Evolutionary conservation across 2,329 filamentous ascomycete species (phyloP).

Genomic region (Colletotrichum chlorophyti): DNA sequence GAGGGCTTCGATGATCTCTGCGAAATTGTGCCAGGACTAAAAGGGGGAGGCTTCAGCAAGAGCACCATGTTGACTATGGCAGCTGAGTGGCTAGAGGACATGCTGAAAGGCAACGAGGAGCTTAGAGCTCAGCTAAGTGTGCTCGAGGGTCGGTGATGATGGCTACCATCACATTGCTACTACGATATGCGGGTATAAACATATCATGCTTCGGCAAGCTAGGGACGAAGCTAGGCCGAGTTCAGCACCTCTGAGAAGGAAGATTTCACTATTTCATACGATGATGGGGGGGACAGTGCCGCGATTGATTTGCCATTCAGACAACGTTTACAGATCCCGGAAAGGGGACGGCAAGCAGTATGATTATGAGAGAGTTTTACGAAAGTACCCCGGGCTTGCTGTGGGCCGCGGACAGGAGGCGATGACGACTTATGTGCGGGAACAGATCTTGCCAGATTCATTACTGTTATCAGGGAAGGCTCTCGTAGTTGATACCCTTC

Average conservation of each 20-base stretch:
- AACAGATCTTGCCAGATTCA: conserved; percentile 19
- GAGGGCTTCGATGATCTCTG: conserved; percentile 84
- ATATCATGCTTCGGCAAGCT: neutral
- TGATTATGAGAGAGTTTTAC: conserved; percentile 16
- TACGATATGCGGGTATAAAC: neutral
- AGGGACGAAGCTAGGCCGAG: neutral
- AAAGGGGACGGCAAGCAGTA: neutral
- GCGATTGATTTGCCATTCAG: too few species aligned
- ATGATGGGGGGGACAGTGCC: too few species aligned
- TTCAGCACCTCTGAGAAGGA: too few species aligned
- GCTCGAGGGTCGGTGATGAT: conserved; percentile 33
- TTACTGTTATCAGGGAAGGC: conserved; percentile 9
- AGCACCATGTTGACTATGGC: conserved; percentile 79
- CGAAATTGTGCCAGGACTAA: conserved; percentile 76
- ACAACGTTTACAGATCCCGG: too few species aligned
- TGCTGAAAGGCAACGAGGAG: conserved; percentile 72
- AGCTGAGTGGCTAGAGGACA: conserved; percentile 78
- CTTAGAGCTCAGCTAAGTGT: conserved; percentile 61
- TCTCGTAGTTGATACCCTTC: conserved; percentile 27
- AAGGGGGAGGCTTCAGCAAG: conserved; percentile 80
- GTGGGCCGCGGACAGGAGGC: conserved; percentile 2
- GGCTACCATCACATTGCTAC: neutral
- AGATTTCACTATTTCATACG: too few species aligned
- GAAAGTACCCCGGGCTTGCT: neutral
- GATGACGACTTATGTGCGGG: conserved; percentile 9